Base-by-base conservation (phyloP, 495 filamentous ascomycete species). In the Parathielavia hyrcaniae region DNA sequence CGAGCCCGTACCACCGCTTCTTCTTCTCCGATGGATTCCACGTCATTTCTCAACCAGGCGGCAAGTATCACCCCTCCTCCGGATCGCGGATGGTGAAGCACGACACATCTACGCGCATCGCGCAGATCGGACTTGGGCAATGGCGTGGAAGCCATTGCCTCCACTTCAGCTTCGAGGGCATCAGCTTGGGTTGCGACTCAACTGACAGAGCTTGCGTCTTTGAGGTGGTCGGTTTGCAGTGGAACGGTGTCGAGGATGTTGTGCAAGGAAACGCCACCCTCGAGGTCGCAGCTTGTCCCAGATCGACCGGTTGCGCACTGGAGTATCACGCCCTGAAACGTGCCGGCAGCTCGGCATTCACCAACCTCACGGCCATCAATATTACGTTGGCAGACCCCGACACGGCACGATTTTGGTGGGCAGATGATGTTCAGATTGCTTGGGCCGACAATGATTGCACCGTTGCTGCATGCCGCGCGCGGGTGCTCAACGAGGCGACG, bases 361-460 rank as follows among this genome's bases (percentile, higher is more conserved):
- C 68, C 39, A 70, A 68, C 23, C 50, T 78, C 50, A 76, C 70
- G 14, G 69, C 73, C 2, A 50, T 78, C 59, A 67, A 68, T 43
- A 63, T 78, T 22, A 62, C 63, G 1, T 39, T 71, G 13, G 66
- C 67, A 22, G 63, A 65, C n/a, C 58, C 66, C 8, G 64, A 56
- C 14, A 44, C 68, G 20, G 36, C 66, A 16, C 64, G 58, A 30
- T 58, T 50, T 11, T 77, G 73, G 74, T 77, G 74, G 75, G 69
- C 61, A 16, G 74, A 77, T 48, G 72, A 78, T 57, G 57, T 77
- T 48, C 60, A 71, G 23, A 57, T 77, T 47, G 67, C 71, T 22
- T 77, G 76, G 74, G 67, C 71, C 9, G 66, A 77, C 58, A 69
- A 73, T 53, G 63, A 54, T 36, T 78, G 74, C 59, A 60, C 67